These are phyloP conservation scores for Medicago arabica DNA, from an alignment of 306 rosid genomes.

Conservation along the genomic window DNA sequence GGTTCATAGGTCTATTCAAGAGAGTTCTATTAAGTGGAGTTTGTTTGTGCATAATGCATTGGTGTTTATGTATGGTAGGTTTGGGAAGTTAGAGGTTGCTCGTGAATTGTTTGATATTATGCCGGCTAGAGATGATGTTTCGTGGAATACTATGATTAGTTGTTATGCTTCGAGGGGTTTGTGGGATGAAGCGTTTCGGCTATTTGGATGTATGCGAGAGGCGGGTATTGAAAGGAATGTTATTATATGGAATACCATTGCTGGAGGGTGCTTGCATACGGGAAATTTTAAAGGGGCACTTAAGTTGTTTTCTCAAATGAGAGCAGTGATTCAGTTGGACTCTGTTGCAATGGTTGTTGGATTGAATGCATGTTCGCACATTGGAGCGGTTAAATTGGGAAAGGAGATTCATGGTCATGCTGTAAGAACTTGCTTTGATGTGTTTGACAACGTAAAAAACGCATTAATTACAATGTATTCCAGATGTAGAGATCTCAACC, in stretches of 20 bases:
- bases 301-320: constrained; percentile 75
- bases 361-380: constrained; percentile 78
- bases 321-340: constrained; percentile 61
- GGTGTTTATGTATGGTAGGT: constrained; percentile 81
- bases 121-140: constrained; percentile 71
- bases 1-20: constrained; percentile 68
- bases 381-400: constrained; percentile 73
- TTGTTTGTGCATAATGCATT: constrained; percentile 84
- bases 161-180: constrained; percentile 70
- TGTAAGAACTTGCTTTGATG: constrained; percentile 53
- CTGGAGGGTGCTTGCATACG: constrained; percentile 70
- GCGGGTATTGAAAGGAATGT: constrained; percentile 58
- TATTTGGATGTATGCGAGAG: constrained; percentile 60
- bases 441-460: constrained; percentile 60
- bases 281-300: constrained; percentile 59
- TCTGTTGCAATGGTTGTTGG: constrained; percentile 68
- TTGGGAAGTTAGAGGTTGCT: constrained; percentile 75
- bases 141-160: constrained; percentile 84
- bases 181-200: constrained; percentile 76
- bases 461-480: constrained; percentile 92
- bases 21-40: constrained; percentile 56
- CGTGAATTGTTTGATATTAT: constrained; percentile 70
- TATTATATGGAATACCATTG: constrained; percentile 78
- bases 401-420: constrained; percentile 84
- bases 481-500: constrained; percentile 72